These are phyloP conservation scores for Exophiala mesophila DNA, from an alignment of 2,329 filamentous ascomycete species.

Conservation along the genomic window DNA sequence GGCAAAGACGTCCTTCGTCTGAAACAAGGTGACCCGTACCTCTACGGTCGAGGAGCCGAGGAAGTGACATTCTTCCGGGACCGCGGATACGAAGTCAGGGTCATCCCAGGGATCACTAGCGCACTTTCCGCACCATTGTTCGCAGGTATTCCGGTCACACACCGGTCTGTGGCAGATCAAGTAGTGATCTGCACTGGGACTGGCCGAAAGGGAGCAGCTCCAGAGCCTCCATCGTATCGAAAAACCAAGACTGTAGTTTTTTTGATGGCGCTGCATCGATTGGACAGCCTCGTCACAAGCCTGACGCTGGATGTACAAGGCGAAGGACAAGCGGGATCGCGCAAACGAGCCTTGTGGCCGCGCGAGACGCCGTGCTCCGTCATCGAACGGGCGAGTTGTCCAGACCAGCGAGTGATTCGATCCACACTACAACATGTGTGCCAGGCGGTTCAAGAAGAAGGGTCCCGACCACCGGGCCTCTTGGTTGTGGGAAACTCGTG, in stretches of 20 bases:
- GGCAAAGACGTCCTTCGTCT: constrained; percentile 81
- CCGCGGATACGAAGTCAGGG: constrained; percentile 63
- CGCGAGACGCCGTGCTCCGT: constrained; percentile 80
- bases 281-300: constrained; percentile 67
- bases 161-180: constrained; percentile 85
- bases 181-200: constrained; percentile 96
- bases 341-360: constrained; percentile 55
- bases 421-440: constrained; percentile 77
- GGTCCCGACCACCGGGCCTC: constrained; percentile 81
- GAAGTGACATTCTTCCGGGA: constrained; percentile 79
- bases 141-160: constrained; percentile 79
- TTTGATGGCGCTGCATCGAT: constrained; percentile 87
- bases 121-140: constrained; percentile 84
- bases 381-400: constrained; percentile 86
- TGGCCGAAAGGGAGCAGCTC: constrained; percentile 78
- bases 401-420: constrained; percentile 87
- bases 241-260: constrained; percentile 80
- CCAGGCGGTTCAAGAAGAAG: constrained; percentile 79
- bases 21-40: constrained; percentile 94
- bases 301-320: constrained; percentile 44
- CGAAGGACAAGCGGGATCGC: constrained; percentile 20
- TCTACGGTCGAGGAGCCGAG: constrained; percentile 92
- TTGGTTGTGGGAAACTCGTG: constrained; percentile 82
- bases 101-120: constrained; percentile 86
- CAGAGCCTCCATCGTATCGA: constrained; percentile 74